phyloP scores from a whole-genome alignment of 768 basidiomycete species.

The Leccinum aurantiacum region DNA sequence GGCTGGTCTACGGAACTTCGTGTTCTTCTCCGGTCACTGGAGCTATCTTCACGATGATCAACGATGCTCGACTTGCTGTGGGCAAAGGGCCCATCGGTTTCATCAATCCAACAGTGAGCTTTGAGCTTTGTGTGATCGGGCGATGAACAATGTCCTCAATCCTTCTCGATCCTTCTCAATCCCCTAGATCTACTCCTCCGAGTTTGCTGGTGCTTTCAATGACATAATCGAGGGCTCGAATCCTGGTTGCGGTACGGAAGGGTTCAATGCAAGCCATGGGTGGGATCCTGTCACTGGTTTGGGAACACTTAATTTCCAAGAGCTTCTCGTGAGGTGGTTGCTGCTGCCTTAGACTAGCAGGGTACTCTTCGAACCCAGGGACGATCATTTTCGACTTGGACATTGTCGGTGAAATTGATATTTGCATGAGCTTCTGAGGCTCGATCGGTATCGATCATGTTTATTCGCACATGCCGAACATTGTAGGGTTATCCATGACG shows the following conservation, averaged over 20 bases:
- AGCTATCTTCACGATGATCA: slow-evolving; percentile 39
- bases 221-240: slow-evolving; percentile 49
- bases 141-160: neutral
- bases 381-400: neutral
- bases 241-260: slow-evolving; percentile 43
- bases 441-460: no score
- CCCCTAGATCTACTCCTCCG: slow-evolving; percentile 44
- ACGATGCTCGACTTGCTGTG: slow-evolving; percentile 36
- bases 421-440: neutral
- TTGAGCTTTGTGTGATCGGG: neutral
- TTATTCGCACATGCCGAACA: no score
- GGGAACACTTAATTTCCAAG: slow-evolving; percentile 46
- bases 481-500: no score
- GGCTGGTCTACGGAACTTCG: slow-evolving; percentile 34
- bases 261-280: slow-evolving; percentile 33
- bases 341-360: slow-evolving; percentile 9
- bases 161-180: neutral
- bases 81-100: slow-evolving; percentile 39
- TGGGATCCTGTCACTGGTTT: slow-evolving; percentile 51
- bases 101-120: slow-evolving; percentile 43
- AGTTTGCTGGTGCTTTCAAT: slow-evolving; percentile 44
- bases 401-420: neutral
- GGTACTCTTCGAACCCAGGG: neutral
- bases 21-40: slow-evolving; percentile 32
- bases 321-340: slow-evolving; percentile 40